Base-by-base conservation (phyloP, 106 monocot genomes). In the Dendrobium huoshanense region DNA sequence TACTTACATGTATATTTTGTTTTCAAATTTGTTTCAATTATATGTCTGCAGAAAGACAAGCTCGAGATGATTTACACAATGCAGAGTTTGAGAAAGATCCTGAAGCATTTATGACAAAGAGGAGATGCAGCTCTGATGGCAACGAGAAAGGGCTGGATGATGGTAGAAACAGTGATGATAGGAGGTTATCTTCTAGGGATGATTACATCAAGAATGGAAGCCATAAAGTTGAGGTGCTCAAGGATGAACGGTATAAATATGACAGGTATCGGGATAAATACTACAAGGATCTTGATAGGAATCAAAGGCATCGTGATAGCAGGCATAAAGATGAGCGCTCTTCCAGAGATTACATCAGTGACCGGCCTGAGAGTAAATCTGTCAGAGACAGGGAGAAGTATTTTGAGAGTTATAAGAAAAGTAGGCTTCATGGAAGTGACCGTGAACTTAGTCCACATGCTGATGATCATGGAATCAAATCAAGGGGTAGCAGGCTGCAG, bases 191-290 rank as follows among this genome's bases (percentile, higher is more conserved):
- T 51, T 89, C 89, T 18, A 92, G 80, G 54, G 85, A 92, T 83
- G 87, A 88, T 37, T 4, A 37, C 37, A 77, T 74, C 4, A 88
- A 90, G 83, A 78, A 67, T 82, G 80, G 85, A 78, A 83, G 83
- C 82, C 85, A 88, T 81, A 93, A 84, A n/a, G 49, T 76, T 82
- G 80, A 86, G 78, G 77, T 81, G 78, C 87, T 83, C 80, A 93
- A 86, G 73, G 93, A 93, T 79, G 82, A 85, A 24, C 78, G 75
- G 33, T 64, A 82, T 72, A 87, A 84, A 80, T 84, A 84, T 75
- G 84, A 79, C 45, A 85, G 82, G 70, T 80, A 86, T 61, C 83
- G 61, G 64, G 90, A 85, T 47, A 88, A 88, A 64, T 80, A 85
- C 78, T 79, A 78, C 81, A 87, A 84, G 37, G 85, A 86, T 45